phyloP scores from a whole-genome alignment of 139 green algal genomes.

The Eudorina sp. region DNA sequence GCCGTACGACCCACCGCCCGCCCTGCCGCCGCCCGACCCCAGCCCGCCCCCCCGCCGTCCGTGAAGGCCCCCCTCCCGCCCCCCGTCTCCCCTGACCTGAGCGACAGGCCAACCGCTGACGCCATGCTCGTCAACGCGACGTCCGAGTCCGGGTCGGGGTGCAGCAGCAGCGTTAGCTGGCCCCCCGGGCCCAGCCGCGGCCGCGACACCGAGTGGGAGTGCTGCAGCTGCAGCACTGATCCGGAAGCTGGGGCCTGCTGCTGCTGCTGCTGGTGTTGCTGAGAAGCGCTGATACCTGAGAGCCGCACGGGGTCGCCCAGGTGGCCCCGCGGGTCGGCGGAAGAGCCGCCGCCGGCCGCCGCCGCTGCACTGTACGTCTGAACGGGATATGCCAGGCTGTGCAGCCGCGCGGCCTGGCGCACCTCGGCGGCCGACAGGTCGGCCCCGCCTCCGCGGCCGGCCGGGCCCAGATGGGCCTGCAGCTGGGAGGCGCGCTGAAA shows the following conservation, averaged over 20 bases:
- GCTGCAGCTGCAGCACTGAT: background rate
- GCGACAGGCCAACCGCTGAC: background rate
- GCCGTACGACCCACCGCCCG: background rate
- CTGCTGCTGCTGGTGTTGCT: no score
- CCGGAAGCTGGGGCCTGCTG: no score
- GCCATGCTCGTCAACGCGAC: background rate
- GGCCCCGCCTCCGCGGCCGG: background rate
- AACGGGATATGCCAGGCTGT: no score
- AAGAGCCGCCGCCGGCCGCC: no score
- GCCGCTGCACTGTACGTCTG: no score
- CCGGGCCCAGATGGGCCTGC: background rate
- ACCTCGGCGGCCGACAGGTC: background rate
- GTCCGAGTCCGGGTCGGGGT: background rate
- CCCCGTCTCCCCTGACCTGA: background rate
- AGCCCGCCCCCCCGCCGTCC: background rate
- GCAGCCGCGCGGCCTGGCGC: background rate
- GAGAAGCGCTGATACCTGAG: no score
- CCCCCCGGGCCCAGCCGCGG: background rate
- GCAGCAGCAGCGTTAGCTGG: background rate
- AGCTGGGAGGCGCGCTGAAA: background rate
- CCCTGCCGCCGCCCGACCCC: background rate
- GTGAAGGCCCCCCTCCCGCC: no score
- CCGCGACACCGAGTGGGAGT: background rate
- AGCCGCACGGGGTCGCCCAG: no score
- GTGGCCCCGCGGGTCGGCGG: no score